These are phyloP conservation scores for Coemansia sp. DNA, from an alignment of 192 early-diverging fungal genomes.

Conservation along the genomic window DNA sequence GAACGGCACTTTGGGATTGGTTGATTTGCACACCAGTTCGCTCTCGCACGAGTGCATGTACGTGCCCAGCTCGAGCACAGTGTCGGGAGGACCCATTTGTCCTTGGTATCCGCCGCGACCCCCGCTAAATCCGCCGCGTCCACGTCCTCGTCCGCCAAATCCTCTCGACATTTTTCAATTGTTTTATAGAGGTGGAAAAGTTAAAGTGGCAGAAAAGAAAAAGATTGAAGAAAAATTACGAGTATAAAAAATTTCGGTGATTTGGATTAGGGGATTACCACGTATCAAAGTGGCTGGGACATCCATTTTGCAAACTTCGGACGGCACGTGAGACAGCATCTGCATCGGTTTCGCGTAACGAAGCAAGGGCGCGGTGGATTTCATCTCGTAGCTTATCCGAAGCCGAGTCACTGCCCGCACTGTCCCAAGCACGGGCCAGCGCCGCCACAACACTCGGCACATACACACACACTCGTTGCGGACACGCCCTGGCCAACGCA, in stretches of 20 bases:
- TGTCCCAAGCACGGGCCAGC: constrained; percentile 36
- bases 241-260: constrained; percentile 1
- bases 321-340: background rate
- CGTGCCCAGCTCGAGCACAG: constrained; percentile 77
- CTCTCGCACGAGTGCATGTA: constrained; percentile 96
- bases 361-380: background rate
- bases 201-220: background rate
- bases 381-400: background rate
- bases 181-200: too few relatives aligned
- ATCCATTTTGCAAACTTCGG: background rate
- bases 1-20: constrained; percentile 91
- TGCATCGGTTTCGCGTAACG: background rate
- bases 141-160: constrained; percentile 34
- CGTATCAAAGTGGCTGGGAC: background rate
- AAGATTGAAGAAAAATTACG: background rate
- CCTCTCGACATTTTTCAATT: constrained; percentile 39
- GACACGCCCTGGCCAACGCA: constrained; percentile 23
- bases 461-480: constrained; percentile 23
- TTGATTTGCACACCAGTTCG: constrained; percentile 93
- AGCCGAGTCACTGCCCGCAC: background rate
- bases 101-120: constrained; percentile 55
- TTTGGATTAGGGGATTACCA: background rate
- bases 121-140: constrained; percentile 30
- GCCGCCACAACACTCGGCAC: constrained; percentile 26
- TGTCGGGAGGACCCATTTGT: constrained; percentile 69